Base-by-base conservation (phyloP, 1,139 yeast genomes). In the Yamadazyma spencermartinsiae region DNA sequence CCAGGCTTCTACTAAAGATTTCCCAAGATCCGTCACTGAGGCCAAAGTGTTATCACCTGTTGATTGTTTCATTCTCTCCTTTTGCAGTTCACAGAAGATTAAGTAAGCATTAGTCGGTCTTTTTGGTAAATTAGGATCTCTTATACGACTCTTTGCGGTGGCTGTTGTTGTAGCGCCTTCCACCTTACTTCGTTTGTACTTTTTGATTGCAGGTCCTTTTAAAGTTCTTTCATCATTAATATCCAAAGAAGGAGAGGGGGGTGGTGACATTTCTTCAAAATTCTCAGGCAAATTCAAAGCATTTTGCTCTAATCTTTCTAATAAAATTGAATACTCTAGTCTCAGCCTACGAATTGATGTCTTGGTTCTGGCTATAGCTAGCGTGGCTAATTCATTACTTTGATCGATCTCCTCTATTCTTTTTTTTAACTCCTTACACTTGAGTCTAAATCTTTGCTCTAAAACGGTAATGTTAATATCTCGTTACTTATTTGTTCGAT, bases 51-150 rank as follows among this genome's bases (percentile, higher is more conserved):
- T 32, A 27, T 48, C 50, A 11, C 49, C 48, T 1, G 43, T 33
- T 15, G 40, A 35, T 38, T 72, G 73, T 48, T 78, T 80, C 34
- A 87, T 76, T 38, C 77, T 71, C 38, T 86, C 96, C 60, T 87
- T 86, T 55, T 87, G 94, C 65, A 79, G 66, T 44, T 89, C 97
- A 63, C 97, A 89, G 56, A 86, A 89, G 38, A 87, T 77, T 46
- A 88, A 69, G 55, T 89, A 88, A 8, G 96, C 95, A 60, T 89
- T 89, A 4, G 95, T 85, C 12, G 96, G 96, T 51, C 95, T 74
- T 52, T 86, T 86, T 12, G 97, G 96, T 53, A 84, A 74, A 49
- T 80, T 82, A 3, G 95, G 96, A 58, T 86, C 95, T 52, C 89
- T 76, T 19, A 67, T 56, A 38, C 50, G 62, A 31, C 56, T 55